phyloP scores from a whole-genome alignment of 176 grass and related monocot genomes.

The Aechmea fasciata region DNA sequence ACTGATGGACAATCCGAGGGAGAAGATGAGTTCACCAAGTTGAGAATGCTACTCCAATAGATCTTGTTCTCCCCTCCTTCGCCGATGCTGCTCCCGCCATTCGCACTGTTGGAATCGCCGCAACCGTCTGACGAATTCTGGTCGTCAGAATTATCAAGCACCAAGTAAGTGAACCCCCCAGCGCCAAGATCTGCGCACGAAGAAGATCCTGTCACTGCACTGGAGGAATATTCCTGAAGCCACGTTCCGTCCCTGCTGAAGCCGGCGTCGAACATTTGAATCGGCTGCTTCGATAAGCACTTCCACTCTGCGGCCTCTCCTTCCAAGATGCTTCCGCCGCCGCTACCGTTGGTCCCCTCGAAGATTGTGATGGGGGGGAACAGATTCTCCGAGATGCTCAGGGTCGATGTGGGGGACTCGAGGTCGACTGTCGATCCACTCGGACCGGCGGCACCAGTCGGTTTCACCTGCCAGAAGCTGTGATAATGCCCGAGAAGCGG shows the following conservation, averaged over 20 bases:
- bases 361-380: slow-evolving; percentile 28
- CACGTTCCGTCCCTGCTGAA: background rate
- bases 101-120: background rate
- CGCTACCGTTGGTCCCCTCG: slow-evolving; percentile 18
- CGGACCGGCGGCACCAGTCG: background rate
- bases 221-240: background rate
- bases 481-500: background rate
- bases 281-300: background rate
- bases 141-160: slow-evolving; percentile 30
- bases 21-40: slow-evolving; percentile 42
- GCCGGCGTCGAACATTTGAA: background rate
- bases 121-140: slow-evolving; percentile 19
- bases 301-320: background rate
- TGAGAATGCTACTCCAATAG: slow-evolving; percentile 57
- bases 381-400: slow-evolving; percentile 49
- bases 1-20: slow-evolving; percentile 5
- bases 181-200: slow-evolving; percentile 9
- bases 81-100: slow-evolving; percentile 8
- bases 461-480: background rate
- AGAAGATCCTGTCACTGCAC: background rate
- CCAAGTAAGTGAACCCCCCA: slow-evolving; percentile 36
- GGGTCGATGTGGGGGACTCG: slow-evolving; percentile 55
- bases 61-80: slow-evolving; percentile 33
- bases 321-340: background rate
- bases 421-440: slow-evolving; percentile 4